These are phyloP conservation scores for Niveomyces coronatus DNA, from an alignment of 2,329 filamentous ascomycete genomes.

Conservation along the genomic window DNA sequence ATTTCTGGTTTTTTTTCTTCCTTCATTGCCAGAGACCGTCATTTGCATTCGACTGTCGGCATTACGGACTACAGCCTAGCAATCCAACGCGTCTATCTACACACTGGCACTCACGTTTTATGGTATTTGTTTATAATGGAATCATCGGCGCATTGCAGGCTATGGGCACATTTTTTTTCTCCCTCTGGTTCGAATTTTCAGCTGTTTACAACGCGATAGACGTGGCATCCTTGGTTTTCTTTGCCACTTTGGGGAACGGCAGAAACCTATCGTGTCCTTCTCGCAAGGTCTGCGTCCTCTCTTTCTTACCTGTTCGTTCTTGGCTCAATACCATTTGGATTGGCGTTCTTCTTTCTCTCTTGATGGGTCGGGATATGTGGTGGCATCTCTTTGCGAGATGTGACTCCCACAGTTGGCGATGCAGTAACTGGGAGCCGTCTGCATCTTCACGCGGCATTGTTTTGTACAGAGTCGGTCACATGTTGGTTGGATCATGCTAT, in stretches of 20 bases:
- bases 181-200: constrained; percentile 13
- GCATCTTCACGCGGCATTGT: constrained; percentile 1
- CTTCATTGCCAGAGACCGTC: not conserved
- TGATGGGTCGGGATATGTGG: not conserved
- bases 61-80: not conserved
- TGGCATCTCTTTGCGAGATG: not conserved
- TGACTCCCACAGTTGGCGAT: too few species aligned
- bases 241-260: too few species aligned
- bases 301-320: not conserved
- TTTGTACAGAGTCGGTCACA: not conserved
- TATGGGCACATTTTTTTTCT: constrained; percentile 12
- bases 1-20: constrained; percentile 8
- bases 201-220: too few species aligned
- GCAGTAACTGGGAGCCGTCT: too few species aligned
- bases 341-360: too few species aligned
- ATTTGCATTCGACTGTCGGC: not conserved
- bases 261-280: too few species aligned
- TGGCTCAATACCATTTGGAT: constrained; percentile 1
- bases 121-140: constrained; percentile 26
- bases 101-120: not conserved
- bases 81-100: not conserved
- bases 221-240: constrained; percentile 2
- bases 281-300: not conserved
- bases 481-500: not conserved
- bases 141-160: constrained; percentile 19